These are phyloP conservation scores for Fistulinella staudtii DNA, from an alignment of 1,284 basidiomycete genomes.

Conservation along the genomic window DNA sequence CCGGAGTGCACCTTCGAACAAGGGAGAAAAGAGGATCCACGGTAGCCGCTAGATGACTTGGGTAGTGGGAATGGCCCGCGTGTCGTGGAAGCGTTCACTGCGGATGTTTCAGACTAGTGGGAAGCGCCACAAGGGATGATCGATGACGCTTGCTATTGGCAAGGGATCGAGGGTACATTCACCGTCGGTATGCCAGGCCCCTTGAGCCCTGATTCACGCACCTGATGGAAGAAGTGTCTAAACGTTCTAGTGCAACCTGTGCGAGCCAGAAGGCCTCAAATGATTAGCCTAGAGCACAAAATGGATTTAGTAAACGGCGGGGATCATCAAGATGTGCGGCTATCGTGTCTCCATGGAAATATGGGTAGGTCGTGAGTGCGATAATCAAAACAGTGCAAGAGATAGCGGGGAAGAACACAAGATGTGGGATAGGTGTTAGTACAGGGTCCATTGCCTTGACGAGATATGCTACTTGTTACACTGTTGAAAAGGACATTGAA, in stretches of 20 bases:
- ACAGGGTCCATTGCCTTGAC: slow-evolving; percentile 8
- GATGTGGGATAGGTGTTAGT: slow-evolving; percentile 9
- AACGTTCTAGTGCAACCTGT: neutral
- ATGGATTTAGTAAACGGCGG: slow-evolving; percentile 1
- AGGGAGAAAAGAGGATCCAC: neutral
- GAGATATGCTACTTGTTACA: slow-evolving; percentile 5
- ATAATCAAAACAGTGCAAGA: slow-evolving; percentile 17
- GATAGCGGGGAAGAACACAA: slow-evolving; percentile 4
- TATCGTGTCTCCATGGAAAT: slow-evolving; percentile 2
- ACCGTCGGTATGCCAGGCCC: neutral
- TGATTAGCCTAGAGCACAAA: slow-evolving; percentile 9
- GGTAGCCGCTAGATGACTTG: neutral
- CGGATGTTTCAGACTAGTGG: slow-evolving; percentile 6
- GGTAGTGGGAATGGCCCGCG: slow-evolving; percentile 3
- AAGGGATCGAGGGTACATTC: neutral
- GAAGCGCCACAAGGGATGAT: slow-evolving; percentile 9
- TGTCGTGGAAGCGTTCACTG: neutral
- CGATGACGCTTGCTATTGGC: slow-evolving; percentile 1
- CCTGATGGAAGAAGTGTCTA: neutral
- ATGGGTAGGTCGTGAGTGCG: neutral
- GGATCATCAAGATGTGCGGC: slow-evolving; percentile 4
- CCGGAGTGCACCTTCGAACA: too few relatives aligned
- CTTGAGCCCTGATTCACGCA: neutral
- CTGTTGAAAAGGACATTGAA: neutral
- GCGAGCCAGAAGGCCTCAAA: slow-evolving; percentile 1